Percentiles rank a stretch among this genome's conserved stretches.
These are phyloP conservation scores for Penicillium nordicum DNA, from an alignment of 2,329 filamentous ascomycete species.

Conservation along the genomic window DNA sequence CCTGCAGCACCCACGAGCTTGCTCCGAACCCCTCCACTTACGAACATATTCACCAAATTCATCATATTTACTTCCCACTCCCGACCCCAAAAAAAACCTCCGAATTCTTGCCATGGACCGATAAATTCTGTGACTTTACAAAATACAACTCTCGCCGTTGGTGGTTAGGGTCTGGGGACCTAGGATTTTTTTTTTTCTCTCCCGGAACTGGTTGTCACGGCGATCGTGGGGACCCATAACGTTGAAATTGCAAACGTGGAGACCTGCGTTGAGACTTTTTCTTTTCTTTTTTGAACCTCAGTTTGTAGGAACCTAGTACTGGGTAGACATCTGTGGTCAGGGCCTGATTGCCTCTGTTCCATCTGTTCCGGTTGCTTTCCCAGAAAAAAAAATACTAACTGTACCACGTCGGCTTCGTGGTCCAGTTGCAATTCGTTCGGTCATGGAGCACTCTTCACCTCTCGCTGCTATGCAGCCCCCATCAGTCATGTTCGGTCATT, in stretches of 20 bases:
- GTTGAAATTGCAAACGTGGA: conserved; percentile 14
- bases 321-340: conserved; percentile 2
- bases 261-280: not conserved
- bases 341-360: not conserved
- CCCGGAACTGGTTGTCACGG: conserved; percentile 10
- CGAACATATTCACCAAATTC: not conserved
- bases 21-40: conserved; percentile 18
- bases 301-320: conserved; percentile 9
- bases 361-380: not conserved
- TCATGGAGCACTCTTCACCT: conserved; percentile 91
- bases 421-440: conserved; percentile 14
- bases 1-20: conserved; percentile 23
- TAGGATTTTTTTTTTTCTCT: conserved; percentile 4
- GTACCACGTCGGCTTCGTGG: conserved; percentile 13
- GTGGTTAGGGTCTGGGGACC: conserved; percentile 18
- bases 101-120: conserved; percentile 29
- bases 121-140: conserved; percentile 20
- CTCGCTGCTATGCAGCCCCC: conserved; percentile 85
- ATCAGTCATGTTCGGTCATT: conserved; percentile 58
- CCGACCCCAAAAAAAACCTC: not conserved
- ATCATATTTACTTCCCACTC: not conserved
- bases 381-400: conserved; percentile 1
- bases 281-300: conserved; percentile 5
- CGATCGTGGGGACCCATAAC: conserved; percentile 14
- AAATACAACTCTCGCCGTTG: conserved; percentile 21